Evolutionary conservation across 2,329 filamentous ascomycete species (phyloP).

Genomic region (Pseudogymnoascus sp.): DNA sequence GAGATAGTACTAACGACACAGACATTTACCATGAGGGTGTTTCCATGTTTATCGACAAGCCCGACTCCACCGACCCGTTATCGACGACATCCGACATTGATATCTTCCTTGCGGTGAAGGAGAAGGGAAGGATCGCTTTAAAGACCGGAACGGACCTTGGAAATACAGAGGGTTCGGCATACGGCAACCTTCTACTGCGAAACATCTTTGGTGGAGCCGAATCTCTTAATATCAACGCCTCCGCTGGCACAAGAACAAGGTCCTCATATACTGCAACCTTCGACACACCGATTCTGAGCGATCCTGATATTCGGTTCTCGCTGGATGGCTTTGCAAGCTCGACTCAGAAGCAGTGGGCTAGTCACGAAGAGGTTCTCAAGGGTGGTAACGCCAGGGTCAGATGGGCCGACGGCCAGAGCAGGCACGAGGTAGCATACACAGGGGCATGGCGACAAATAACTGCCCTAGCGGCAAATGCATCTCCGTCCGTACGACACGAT

Average conservation of each 20-base stretch:
- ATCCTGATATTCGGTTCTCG: constrained; percentile 73
- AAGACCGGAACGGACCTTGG: constrained; percentile 94
- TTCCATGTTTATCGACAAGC: constrained; percentile 72
- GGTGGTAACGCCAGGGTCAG: constrained; percentile 70
- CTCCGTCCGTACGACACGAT: constrained; percentile 72
- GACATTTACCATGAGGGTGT: constrained; percentile 84
- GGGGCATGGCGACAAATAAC: constrained; percentile 86
- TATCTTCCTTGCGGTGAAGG: constrained; percentile 68
- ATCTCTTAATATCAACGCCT: constrained; percentile 78
- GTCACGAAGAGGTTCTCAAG: constrained; percentile 81
- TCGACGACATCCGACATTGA: constrained; percentile 72
- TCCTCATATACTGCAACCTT: constrained; percentile 87
- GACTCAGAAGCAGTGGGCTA: constrained; percentile 86
- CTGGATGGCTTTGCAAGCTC: constrained; percentile 75
- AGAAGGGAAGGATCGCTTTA: constrained; percentile 76
- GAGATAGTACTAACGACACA: constrained; percentile 31
- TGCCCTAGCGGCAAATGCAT: constrained; percentile 65
- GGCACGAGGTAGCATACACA: constrained; percentile 73
- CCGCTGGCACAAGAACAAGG: constrained; percentile 79
- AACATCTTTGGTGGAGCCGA: constrained; percentile 95
- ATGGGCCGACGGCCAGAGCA: constrained; percentile 61
- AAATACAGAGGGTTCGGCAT: constrained; percentile 89
- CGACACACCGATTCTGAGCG: constrained; percentile 72
- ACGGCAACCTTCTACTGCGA: constrained; percentile 76
- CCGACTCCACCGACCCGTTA: constrained; percentile 59